Conservation (phyloP, 2,329 filamentous ascomycete genomes). For the Colletotrichum chlorophyti region DNA sequence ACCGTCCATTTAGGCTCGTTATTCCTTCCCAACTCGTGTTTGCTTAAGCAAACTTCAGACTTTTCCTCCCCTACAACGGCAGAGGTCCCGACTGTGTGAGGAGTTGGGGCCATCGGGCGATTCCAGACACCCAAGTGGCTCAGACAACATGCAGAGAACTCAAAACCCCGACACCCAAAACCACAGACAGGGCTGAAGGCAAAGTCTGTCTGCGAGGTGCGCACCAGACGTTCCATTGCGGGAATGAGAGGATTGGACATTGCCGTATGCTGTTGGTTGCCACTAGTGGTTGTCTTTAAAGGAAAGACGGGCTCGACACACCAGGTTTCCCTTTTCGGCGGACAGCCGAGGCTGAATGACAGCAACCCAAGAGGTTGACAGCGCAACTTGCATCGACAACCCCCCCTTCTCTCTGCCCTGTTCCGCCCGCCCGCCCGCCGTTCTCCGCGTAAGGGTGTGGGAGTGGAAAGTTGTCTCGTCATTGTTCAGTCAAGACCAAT, state of each 20-base stretch:
- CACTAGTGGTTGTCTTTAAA: too few species aligned
- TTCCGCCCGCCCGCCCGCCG: constrained; percentile 6
- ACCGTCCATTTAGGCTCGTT: constrained; percentile 5
- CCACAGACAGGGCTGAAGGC: background rate
- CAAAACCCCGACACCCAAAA: too few species aligned
- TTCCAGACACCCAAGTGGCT: constrained; percentile 6
- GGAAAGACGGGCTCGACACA: too few species aligned
- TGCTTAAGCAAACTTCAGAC: constrained; percentile 6
- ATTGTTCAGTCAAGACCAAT: background rate
- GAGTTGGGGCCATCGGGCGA: constrained; percentile 9
- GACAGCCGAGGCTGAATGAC: constrained; percentile 10
- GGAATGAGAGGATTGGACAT: too few species aligned
- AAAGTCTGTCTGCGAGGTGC: too few species aligned
- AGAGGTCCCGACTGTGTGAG: constrained; percentile 6
- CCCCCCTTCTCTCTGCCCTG: background rate
- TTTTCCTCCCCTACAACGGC: background rate
- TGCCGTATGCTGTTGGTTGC: too few species aligned
- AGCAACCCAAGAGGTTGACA: constrained; percentile 4
- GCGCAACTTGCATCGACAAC: background rate
- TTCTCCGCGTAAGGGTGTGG: background rate
- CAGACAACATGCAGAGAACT: too few species aligned
- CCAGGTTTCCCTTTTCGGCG: background rate
- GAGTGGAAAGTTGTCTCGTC: constrained; percentile 5
- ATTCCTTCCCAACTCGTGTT: constrained; percentile 13
- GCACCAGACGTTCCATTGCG: too few species aligned